These are phyloP conservation scores for Tuber umbilicatum DNA, from an alignment of 495 filamentous ascomycete species.

Conservation along the genomic window DNA sequence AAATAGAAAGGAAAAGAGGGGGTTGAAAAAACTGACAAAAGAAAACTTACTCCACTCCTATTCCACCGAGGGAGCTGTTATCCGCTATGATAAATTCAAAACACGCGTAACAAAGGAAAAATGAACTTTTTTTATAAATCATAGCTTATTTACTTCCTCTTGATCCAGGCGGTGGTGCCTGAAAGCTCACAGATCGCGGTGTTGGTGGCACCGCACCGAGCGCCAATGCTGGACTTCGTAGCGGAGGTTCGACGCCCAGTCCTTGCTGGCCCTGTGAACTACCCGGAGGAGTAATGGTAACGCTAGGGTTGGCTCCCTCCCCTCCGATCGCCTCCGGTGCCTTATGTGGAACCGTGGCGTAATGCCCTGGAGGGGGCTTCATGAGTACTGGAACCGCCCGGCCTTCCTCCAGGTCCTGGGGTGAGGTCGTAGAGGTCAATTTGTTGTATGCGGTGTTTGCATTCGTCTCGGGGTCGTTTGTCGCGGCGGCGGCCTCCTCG, in stretches of 20 bases:
- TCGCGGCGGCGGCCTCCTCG: conserved; percentile 53
- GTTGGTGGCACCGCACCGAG: conserved; percentile 30
- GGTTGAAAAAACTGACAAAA: conserved; percentile 8
- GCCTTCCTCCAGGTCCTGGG: conserved; percentile 28
- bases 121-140: conserved; percentile 18
- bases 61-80: conserved; percentile 24
- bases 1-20: background rate
- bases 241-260: background rate
- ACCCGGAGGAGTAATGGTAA: background rate
- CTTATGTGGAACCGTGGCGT: conserved; percentile 31
- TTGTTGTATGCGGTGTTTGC: conserved; percentile 41
- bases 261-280: background rate
- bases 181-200: conserved; percentile 34
- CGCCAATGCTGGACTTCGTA: conserved; percentile 14
- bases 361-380: conserved; percentile 24
- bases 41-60: conserved; percentile 25
- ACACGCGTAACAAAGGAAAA: conserved; percentile 23
- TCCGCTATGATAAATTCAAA: conserved; percentile 5
- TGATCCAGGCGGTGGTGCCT: conserved; percentile 28
- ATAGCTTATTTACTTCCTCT: conserved; percentile 21
- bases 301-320: background rate
- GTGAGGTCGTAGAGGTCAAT: conserved; percentile 17
- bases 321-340: conserved; percentile 11
- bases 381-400: conserved; percentile 28
- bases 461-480: conserved; percentile 29